Conservation (phyloP, 179 eudicot species). For the Heliamphora pulchella region DNA sequence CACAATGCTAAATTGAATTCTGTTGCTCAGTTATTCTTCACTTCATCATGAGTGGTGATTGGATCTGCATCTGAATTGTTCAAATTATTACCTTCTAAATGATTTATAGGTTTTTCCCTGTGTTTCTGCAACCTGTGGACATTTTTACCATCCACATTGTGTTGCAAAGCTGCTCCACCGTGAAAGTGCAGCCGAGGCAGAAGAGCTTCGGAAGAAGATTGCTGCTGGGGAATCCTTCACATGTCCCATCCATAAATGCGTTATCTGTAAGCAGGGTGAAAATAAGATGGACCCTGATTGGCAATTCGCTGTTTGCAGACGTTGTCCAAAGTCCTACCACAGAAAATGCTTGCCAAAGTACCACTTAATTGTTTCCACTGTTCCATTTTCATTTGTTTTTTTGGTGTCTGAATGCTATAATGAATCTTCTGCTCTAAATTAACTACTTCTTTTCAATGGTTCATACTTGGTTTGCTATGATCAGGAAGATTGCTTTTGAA, state of each 20-base stretch:
- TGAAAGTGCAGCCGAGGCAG: conserved; percentile 35
- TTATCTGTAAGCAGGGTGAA: conserved; percentile 51
- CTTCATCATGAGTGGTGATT: neutral
- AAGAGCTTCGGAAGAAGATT: conserved; percentile 40
- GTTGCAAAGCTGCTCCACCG: conserved; percentile 58
- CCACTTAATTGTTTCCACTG: neutral
- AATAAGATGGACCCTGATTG: conserved; percentile 31
- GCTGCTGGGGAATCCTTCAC: conserved; percentile 61
- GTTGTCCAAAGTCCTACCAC: conserved; percentile 81
- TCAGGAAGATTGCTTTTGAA: conserved; percentile 59
- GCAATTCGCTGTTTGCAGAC: conserved; percentile 82
- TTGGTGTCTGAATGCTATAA: neutral
- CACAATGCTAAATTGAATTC: neutral
- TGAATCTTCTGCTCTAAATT: conserved; percentile 3
- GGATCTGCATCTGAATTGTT: conserved; percentile 7
- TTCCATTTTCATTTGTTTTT: neutral
- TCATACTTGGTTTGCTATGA: conserved; percentile 20
- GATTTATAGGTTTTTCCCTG: conserved; percentile 65
- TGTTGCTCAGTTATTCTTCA: neutral
- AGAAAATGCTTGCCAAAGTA: conserved; percentile 79
- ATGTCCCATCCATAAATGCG: conserved; percentile 67
- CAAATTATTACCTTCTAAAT: conserved; percentile 8
- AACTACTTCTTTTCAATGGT: neutral
- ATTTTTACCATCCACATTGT: conserved; percentile 75
- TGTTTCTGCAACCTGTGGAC: conserved; percentile 72